phyloP scores from a whole-genome alignment of 2,329 filamentous ascomycete genomes.

The Trichoderma sp. region DNA sequence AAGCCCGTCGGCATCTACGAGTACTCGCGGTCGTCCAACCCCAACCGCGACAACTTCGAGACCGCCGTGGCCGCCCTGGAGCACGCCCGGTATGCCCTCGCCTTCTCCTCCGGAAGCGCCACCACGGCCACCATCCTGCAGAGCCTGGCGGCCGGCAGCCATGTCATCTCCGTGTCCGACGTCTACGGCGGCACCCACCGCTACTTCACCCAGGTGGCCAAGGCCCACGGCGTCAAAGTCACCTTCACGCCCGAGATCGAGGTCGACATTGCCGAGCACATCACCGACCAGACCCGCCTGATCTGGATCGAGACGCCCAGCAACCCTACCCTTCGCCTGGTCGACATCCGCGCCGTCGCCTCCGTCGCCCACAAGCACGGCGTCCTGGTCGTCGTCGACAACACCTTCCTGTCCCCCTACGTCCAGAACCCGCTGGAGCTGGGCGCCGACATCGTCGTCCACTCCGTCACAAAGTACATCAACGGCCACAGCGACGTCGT shows the following conservation, averaged over 20 bases:
- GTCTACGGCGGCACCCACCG: conserved; percentile 98
- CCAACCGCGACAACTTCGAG: conserved; percentile 95
- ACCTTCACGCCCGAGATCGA: conserved; percentile 95
- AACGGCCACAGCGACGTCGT: conserved; percentile 96
- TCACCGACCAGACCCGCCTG: conserved; percentile 85
- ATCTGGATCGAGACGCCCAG: conserved; percentile 95
- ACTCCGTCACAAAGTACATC: conserved; percentile 99
- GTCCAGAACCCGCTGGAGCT: conserved; percentile 94
- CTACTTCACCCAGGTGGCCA: conserved; percentile 97
- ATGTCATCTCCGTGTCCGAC: conserved; percentile 95
- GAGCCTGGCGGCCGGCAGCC: conserved; percentile 84
- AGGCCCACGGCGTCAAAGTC: conserved; percentile 89
- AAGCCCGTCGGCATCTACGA: conserved; percentile 87
- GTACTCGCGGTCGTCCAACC: conserved; percentile 91
- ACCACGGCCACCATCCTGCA: conserved; percentile 93
- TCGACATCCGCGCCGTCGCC: conserved; percentile 87
- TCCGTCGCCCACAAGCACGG: conserved; percentile 82
- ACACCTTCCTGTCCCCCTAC: conserved; percentile 96
- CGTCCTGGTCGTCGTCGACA: conserved; percentile 96
- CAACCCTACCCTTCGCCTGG: conserved; percentile 89
- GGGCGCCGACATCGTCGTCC: conserved; percentile 94
- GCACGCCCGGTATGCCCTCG: conserved; percentile 87
- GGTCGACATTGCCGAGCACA: conserved; percentile 79
- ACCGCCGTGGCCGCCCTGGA: conserved; percentile 87
- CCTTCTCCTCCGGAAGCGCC: conserved; percentile 91